Base-by-base conservation (phyloP, 768 basidiomycete genomes). In the Serendipita sp. region DNA sequence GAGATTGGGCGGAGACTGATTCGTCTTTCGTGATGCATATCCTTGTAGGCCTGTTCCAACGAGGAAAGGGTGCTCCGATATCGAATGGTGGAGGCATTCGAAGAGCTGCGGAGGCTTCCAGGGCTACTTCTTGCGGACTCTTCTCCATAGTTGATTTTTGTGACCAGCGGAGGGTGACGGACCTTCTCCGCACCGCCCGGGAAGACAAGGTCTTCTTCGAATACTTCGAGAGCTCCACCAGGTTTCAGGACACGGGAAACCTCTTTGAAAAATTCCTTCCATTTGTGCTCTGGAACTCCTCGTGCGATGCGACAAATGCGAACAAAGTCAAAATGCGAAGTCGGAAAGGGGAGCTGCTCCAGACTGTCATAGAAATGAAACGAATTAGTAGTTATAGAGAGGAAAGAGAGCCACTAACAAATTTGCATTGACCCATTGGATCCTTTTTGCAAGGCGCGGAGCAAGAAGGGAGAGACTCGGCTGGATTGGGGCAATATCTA, bases 311-410 rank as follows among this genome's bases (percentile, higher is more conserved):
- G 79, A 69, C 86, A 86, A 68, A 86, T 76, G 70, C 86, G 86
- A 54, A 86, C 86, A 35, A 81, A 88, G 71, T 89, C 88, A 70
- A 89, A 89, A 70, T 88, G 83, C 38, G 83, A 84, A 67, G 83
- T 78, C 4, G 78, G 78, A 70, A 89, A 89, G 0, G 88, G 86
- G 63, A 89, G 78, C 0, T 76, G 76, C 64, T 88, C 84, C 30
- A 89, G 75, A 71, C 86, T 88, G 48, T 8, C 16, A 7, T n/a
- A 51, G 8, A 51, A n/a, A n/a, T 18, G 30, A 51, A 8, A 32
- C 8, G 48, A 8, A 18, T 8, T 16, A 51, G 7, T 7, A 8
- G n/a, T 7, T 18, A 51, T 16, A n/a, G 48, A n/a, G 48, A n/a
- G 48, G 48, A 38, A 41, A 18, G 48, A 37, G 10, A 16, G 56